phyloP scores from a whole-genome alignment of 441 rosid genomes.

The Syzygium syzygioides region DNA sequence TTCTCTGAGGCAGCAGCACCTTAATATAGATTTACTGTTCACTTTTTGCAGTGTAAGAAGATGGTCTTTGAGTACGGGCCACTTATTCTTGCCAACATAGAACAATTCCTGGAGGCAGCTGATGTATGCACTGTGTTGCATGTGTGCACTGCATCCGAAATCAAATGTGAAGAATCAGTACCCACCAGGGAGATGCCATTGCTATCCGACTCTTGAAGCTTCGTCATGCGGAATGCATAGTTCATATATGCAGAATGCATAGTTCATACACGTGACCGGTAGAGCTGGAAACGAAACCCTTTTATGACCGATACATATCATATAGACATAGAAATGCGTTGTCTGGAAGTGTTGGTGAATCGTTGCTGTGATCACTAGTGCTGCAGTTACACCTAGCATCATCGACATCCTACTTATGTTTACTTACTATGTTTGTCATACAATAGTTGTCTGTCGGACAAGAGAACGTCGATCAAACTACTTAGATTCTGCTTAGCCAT shows the following conservation, averaged over 20 bases:
- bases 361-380: neutral
- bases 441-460: neutral
- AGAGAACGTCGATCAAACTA: neutral
- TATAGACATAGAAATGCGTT: neutral
- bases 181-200: neutral
- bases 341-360: neutral
- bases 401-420: neutral
- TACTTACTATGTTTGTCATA: neutral
- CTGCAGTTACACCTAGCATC: neutral
- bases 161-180: neutral
- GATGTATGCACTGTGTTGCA: conserved; percentile 11
- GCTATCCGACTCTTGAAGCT: neutral
- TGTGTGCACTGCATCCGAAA: neutral
- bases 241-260: neutral
- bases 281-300: neutral
- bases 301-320: neutral
- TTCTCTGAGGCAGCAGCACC: neutral
- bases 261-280: neutral
- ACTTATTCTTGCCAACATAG: conserved; percentile 7
- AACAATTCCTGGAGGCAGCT: conserved; percentile 12
- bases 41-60: conserved; percentile 20
- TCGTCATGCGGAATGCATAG: neutral
- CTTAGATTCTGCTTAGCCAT: neutral
- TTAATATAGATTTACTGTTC: neutral
- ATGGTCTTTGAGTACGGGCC: conserved; percentile 21